Evolutionary conservation across 1,284 basidiomycete genomes (phyloP), one percentile per base, ranked within the genome.

Genomic region (Sporisorium scitamineum): DNA sequence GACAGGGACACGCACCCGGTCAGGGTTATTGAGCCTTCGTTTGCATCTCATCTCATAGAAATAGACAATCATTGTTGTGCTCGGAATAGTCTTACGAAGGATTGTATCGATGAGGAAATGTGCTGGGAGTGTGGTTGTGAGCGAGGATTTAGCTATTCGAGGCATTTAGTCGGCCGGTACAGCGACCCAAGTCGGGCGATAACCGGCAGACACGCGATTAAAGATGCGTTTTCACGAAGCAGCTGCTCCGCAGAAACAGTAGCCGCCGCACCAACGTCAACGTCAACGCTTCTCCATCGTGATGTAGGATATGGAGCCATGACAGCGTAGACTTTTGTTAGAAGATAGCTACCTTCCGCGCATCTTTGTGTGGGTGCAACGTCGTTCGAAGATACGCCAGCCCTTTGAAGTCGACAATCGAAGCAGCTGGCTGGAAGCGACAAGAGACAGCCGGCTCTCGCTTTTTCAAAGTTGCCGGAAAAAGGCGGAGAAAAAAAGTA

Each of bases 151-250:
- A n/a, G n/a, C n/a, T n/a, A n/a, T n/a, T n/a, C n/a, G n/a, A n/a
- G n/a, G n/a, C n/a, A n/a, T n/a, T n/a, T n/a, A n/a, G 2, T 44
- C 57, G 57, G 57, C 57, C 57, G 57, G 39, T 42, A 52, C 18
- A 52, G 26, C 5, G 4, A 4, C 18, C 20, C n/a, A n/a, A 39
- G 16, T 51, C 57, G 57, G 57, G 29, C 57, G 57, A 39, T 41
- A 50, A 20, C 13, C 27, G 26, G 47, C 56, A 37, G 56, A 44
- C 16, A 48, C 44, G 42, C 50, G 20, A n/a, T 31, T 31, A n/a
- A 2, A 8, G n/a, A 22, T 11, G 32, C 54, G 54, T 22, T 57
- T 57, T 57, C 54, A 57, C 54, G 39, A 20, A 1, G 26, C 45
- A 5, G 39, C 41, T 42, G 27, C 41, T 44, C 37, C 8, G 34